phyloP scores from a whole-genome alignment of 331 rosid species.

The Acacia pycnantha region DNA sequence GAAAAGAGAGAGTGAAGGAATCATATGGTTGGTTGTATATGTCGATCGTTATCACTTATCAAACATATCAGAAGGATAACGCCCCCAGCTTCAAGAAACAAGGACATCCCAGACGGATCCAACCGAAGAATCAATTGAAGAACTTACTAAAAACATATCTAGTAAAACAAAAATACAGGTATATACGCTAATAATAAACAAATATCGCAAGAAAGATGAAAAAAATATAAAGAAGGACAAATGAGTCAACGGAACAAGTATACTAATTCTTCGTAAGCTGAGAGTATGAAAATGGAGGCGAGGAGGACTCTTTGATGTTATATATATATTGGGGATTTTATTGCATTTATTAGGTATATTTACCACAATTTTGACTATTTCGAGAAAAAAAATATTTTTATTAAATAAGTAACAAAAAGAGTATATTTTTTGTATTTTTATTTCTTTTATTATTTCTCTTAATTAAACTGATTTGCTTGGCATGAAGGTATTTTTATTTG shows the following conservation, averaged over 20 bases:
- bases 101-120: background rate
- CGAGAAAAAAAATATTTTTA: no score
- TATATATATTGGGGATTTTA: no score
- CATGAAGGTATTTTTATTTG: no score
- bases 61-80: background rate
- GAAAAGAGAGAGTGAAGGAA: no score
- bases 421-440: no score
- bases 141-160: background rate
- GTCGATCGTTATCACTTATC: background rate
- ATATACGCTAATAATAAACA: background rate
- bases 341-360: no score
- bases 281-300: constrained; percentile 58
- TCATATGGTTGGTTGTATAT: background rate
- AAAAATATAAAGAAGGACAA: background rate
- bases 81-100: background rate
- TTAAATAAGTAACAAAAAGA: no score
- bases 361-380: no score
- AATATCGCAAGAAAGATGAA: background rate
- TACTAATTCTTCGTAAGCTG: constrained; percentile 62
- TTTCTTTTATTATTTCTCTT: no score
- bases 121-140: constrained; percentile 8
- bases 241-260: background rate
- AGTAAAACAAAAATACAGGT: background rate
- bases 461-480: no score
- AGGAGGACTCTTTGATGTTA: constrained; percentile 41